phyloP scores from a whole-genome alignment of 2,329 filamentous ascomycete species.

The Fusarium sp. region DNA sequence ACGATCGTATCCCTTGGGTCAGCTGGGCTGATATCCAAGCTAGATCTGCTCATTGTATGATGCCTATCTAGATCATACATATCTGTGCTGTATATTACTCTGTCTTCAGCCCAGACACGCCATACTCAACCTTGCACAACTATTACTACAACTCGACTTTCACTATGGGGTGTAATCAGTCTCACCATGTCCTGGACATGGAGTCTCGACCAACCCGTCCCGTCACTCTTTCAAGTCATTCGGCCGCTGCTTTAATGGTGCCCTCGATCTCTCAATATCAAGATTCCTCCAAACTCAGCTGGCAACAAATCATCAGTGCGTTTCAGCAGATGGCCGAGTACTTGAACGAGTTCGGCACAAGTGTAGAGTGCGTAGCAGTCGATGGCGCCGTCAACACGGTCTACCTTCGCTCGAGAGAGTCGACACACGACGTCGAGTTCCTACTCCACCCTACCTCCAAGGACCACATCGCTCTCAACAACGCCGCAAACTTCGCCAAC shows the following conservation, averaged over 20 bases:
- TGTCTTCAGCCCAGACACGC: background rate
- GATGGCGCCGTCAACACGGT: conserved; percentile 41
- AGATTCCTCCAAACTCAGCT: conserved; percentile 23
- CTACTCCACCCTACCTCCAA: conserved; percentile 32
- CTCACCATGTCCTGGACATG: conserved; percentile 33
- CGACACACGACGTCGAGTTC: conserved; percentile 40
- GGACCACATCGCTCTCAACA: conserved; percentile 19
- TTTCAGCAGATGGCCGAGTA: conserved; percentile 40
- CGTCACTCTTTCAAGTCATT: conserved; percentile 33
- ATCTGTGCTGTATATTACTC: conserved; percentile 9
- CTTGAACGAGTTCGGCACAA: conserved; percentile 28
- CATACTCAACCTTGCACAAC: background rate
- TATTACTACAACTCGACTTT: background rate
- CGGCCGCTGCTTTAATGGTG: conserved; percentile 30
- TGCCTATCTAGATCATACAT: conserved; percentile 5
- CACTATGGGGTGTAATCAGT: conserved; percentile 38
- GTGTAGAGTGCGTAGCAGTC: conserved; percentile 25
- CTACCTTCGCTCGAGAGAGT: conserved; percentile 31
- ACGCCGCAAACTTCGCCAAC: conserved; percentile 38
- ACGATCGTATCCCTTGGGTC: conserved; percentile 25
- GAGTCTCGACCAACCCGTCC: conserved; percentile 34
- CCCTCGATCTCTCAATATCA: conserved; percentile 33
- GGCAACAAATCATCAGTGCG: conserved; percentile 26
- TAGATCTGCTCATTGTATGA: conserved; percentile 17
- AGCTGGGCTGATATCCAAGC: background rate